phyloP scores from a whole-genome alignment of 257 asterid genomes.

The Nicotiana paniculata region DNA sequence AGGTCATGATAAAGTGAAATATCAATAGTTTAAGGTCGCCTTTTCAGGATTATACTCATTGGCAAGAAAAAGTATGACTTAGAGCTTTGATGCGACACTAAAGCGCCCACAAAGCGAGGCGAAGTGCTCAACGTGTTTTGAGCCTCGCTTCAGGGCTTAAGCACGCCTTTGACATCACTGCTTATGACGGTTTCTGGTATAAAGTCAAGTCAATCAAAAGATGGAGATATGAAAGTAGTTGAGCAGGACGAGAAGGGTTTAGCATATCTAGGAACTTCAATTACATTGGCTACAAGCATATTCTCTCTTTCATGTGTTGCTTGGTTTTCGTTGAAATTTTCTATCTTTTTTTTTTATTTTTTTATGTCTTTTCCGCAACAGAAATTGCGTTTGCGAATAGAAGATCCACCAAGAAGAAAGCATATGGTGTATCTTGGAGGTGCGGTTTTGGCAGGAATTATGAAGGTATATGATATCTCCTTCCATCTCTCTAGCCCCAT shows the following conservation, averaged over 20 bases:
- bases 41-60: too few relatives aligned
- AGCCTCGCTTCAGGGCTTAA: too few relatives aligned
- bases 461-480: constrained; percentile 59
- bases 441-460: constrained; percentile 99
- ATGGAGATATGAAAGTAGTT: background rate
- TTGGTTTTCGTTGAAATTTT: background rate
- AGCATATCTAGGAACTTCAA: background rate
- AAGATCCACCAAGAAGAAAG: constrained; percentile 97
- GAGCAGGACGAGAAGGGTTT: background rate
- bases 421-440: constrained; percentile 99
- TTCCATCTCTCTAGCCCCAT: constrained; percentile 8
- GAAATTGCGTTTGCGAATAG: constrained; percentile 91
- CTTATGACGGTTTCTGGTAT: background rate
- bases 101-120: too few relatives aligned
- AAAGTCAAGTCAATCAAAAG: background rate
- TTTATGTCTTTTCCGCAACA: constrained; percentile 19
- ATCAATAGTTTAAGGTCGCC: too few relatives aligned
- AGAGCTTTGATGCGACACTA: too few relatives aligned
- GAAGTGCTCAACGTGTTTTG: too few relatives aligned
- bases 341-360: background rate
- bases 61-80: too few relatives aligned
- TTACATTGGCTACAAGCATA: background rate
- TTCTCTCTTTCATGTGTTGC: background rate
- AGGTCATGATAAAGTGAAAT: too few relatives aligned
- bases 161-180: too few relatives aligned